Base-by-base conservation (phyloP, 202 grass and related monocot genomes). In the Zizania palustris region DNA sequence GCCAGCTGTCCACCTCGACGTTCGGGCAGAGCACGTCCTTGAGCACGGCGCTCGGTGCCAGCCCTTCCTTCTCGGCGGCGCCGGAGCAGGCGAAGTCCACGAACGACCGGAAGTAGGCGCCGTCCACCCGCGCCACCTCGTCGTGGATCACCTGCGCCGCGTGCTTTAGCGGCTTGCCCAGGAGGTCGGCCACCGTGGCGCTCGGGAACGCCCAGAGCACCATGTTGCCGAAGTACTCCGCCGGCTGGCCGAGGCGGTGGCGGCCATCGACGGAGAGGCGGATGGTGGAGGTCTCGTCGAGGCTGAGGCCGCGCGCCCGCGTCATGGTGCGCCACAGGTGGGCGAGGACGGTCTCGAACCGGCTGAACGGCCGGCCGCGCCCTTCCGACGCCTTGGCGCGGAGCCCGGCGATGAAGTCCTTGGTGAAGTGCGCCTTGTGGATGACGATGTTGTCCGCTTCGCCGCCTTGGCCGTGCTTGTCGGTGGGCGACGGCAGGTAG, bases 1-100 rank as follows among this genome's bases (percentile, higher is more conserved):
- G 82, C 91, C 85, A 90, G 79, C 87, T 88, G 7, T 93, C 79
- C 71, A 86, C 83, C 80, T 83, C 84, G 0, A 80, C 54, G 88
- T 86, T 40, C 11, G 88, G 84, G 75, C 80, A 83, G 5, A 80
- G 22, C 49, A 60, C 88, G 43, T 79, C 71, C 72, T 77, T 85
- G 71, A 49, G 57, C 4, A 84, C 65, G 9, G 88, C 76, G 45
- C 61, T 83, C 0, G 53, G 53, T 1, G 37, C 65, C 4, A 86
- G 84, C 7, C 74, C 83, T 1, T 86, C 87, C 55, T 7, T 6
- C 68, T 85, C 69, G 55, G 3, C 72, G 1, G 71, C 65, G 13
- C 55, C 84, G n/a, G 88, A 87, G 59, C 7, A 37, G 0, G 88
- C 75, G 43, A 89, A 86, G 78, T 89, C 82, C 14, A 89, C 1